Base-by-base conservation (phyloP, 306 rosid genomes). In the Gastrolobium bilobum region DNA sequence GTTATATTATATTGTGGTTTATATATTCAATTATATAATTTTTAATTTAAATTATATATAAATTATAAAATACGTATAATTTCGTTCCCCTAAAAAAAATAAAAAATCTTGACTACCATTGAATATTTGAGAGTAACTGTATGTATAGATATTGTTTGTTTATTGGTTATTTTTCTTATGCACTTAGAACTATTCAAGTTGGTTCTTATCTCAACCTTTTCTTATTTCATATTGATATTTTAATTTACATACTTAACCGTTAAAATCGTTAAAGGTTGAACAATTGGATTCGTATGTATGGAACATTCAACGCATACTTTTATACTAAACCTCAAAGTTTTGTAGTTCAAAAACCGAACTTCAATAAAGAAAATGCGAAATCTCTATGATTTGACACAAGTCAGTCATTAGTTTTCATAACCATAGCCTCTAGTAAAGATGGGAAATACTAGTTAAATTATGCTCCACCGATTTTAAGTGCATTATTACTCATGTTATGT, bases 151-250 rank as follows among this genome's bases (percentile, higher is more conserved):
- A 20, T 20, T 20, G 26, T 20, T 10, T 61, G 2, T 61, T 61
- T 62, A 33, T 40, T 15, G 50, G 7, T 3, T 15, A 39, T 62
- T 65, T 9, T 68, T 47, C 37, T 51, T 14, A 51, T 14, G 3
- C 4, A 37, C 13, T 6, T 5, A 33, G 3, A 35, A 35, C 13
- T 51, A 15, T 71, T 34, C 46, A 48, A 34, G 46, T 40, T 6
- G 30, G 29, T 51, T 73, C 54, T 54, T 71, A 29, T 72, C 77
- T 15, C 34, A 70, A 51, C 51, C 50, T 33, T 33, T 34, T 47
- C 29, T 68, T 4, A 13, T 0, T n/a, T 26, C 11, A 37, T 37
- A 38, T 52, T 71, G 35, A 53, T 53, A 6, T 52, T 38, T 38
- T 14, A 4, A 20, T 52, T 50, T 71, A 11, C 33, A 7, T 13